These are phyloP conservation scores for Erigeron canadensis DNA, from an alignment of 129 eudicot genomes.

Conservation along the genomic window DNA sequence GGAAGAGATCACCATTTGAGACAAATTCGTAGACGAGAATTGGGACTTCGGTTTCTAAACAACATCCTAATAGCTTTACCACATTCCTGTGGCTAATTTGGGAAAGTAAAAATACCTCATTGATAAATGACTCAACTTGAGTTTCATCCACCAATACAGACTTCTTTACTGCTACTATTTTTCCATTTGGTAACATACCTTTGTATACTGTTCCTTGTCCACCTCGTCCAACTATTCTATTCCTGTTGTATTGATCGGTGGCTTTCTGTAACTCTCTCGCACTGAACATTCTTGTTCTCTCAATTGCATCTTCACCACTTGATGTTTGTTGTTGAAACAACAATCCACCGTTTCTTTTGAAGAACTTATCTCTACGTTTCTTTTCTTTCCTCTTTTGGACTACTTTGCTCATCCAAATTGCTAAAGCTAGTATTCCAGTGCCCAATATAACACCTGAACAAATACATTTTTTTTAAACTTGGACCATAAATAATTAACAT, in stretches of 20 bases:
- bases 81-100: not conserved
- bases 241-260: not conserved
- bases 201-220: conserved; percentile 13
- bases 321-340: not conserved
- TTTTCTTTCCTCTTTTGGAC: not conserved
- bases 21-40: not conserved
- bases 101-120: conserved; percentile 1
- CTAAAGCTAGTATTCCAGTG: not conserved
- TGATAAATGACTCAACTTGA: conserved; percentile 2
- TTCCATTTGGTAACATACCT: not conserved
- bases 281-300: not conserved
- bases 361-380: not conserved
- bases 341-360: not conserved
- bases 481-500: no score
- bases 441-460: not conserved
- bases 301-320: not conserved
- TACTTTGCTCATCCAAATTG: not conserved
- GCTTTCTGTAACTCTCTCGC: not conserved
- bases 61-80: not conserved
- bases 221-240: not conserved
- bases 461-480: not conserved
- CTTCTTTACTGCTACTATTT: conserved; percentile 6
- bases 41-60: conserved; percentile 7
- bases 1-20: not conserved
- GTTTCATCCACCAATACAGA: not conserved